These are phyloP conservation scores for Botryotinia globosa DNA, from an alignment of 2,329 filamentous ascomycete species.

Conservation along the genomic window DNA sequence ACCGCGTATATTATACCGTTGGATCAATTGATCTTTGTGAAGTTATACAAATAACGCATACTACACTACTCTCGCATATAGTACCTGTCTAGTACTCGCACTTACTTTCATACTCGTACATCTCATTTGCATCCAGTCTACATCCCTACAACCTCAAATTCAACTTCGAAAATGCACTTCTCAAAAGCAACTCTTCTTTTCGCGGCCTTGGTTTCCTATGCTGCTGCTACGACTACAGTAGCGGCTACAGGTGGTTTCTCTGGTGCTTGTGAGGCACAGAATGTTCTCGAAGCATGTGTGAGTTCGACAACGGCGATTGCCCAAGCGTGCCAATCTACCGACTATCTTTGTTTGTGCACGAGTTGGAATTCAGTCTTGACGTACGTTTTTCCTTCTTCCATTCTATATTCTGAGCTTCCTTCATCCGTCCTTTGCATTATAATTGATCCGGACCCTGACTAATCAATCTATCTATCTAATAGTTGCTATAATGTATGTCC, in stretches of 20 bases:
- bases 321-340: conserved; percentile 37
- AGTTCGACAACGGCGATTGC: conserved; percentile 40
- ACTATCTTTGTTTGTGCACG: conserved; percentile 53
- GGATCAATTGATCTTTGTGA: background rate
- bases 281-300: conserved; percentile 42
- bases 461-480: background rate
- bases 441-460: background rate
- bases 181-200: conserved; percentile 26
- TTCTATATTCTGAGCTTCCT: background rate
- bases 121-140: background rate
- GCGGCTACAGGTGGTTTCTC: background rate
- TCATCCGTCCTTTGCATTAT: background rate
- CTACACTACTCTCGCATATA: background rate
- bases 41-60: background rate
- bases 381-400: conserved; percentile 35
- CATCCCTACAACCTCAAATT: background rate
- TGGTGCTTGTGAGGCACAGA: conserved; percentile 39
- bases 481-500: conserved; percentile 66
- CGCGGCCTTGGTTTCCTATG: conserved; percentile 34
- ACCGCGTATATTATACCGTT: background rate
- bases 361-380: conserved; percentile 52
- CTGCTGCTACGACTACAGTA: conserved; percentile 28
- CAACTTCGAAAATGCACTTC: conserved; percentile 24
- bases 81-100: background rate
- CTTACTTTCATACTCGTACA: background rate